Conservation (phyloP, 169 alveolate species). For the Theileria sp. region DNA sequence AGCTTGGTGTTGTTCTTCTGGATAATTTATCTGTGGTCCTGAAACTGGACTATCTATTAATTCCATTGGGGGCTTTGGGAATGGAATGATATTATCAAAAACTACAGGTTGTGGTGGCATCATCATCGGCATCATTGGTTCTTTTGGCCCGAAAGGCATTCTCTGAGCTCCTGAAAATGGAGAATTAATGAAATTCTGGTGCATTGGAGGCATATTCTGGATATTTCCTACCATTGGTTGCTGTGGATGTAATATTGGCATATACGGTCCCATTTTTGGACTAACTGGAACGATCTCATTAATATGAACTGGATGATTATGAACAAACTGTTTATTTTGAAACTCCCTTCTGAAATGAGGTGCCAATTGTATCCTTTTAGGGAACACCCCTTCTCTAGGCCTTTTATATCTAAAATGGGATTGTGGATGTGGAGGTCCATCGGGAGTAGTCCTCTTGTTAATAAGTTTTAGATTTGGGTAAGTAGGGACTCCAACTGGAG, state of each 20-base stretch:
- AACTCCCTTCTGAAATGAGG: not conserved
- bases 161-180: not conserved
- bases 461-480: not conserved
- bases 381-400: not conserved
- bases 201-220: not conserved
- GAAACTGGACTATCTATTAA: not conserved
- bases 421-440: not conserved
- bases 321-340: not conserved
- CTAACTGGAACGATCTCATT: not conserved
- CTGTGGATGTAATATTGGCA: not conserved
- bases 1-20: not conserved
- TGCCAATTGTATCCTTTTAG: not conserved
- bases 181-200: not conserved
- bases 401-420: not conserved
- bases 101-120: not conserved
- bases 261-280: not conserved
- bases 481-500: not conserved
- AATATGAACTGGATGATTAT: not conserved
- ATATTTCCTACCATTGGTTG: conserved; percentile 1
- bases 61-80: not conserved
- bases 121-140: not conserved
- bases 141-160: not conserved
- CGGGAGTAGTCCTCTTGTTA: not conserved
- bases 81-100: not conserved
- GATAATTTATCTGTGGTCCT: not conserved